Evolutionary conservation across 768 basidiomycete genomes (phyloP).

Genomic region (Rhizopogon rudus): DNA sequence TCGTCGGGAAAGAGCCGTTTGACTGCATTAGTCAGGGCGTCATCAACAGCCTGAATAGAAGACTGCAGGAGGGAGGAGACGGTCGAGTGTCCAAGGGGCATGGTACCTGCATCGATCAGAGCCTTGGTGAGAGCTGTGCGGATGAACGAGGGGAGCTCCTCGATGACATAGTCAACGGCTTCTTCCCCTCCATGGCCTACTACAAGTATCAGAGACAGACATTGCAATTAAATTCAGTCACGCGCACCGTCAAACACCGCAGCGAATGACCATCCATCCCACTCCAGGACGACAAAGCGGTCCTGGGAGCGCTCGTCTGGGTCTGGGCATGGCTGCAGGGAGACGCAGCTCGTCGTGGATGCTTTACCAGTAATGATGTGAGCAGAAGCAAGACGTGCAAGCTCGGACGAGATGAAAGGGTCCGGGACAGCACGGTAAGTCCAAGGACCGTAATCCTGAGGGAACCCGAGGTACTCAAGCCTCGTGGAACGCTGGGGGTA

Average conservation of each 20-base stretch:
- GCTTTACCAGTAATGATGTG: constrained; percentile 11
- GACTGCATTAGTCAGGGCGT: constrained; percentile 30
- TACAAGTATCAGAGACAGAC: background rate
- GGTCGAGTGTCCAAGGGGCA: constrained; percentile 4
- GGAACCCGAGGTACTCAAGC: background rate
- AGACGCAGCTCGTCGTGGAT: constrained; percentile 33
- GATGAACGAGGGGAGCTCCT: constrained; percentile 29
- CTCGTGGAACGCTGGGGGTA: background rate
- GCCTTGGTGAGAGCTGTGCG: constrained; percentile 21
- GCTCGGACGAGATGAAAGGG: constrained; percentile 34
- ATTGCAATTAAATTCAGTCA: background rate
- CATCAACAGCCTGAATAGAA: constrained; percentile 35
- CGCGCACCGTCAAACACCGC: constrained; percentile 44
- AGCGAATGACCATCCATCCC: constrained; percentile 39
- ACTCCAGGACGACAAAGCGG: constrained; percentile 37
- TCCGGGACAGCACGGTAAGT: constrained; percentile 32
- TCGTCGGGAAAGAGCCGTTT: constrained; percentile 39
- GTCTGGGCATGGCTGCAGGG: constrained; percentile 43
- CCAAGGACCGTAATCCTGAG: constrained; percentile 13
- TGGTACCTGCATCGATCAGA: constrained; percentile 1
- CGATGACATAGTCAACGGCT: constrained; percentile 36
- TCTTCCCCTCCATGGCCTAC: constrained; percentile 44
- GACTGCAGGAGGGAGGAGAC: constrained; percentile 30
- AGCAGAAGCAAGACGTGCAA: constrained; percentile 34
- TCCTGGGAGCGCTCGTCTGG: constrained; percentile 40